Percentiles rank a stretch among this genome's conserved stretches.
Evolutionary conservation across 2,329 filamentous ascomycete species (phyloP).

Genomic region (Microsporum audouinii): DNA sequence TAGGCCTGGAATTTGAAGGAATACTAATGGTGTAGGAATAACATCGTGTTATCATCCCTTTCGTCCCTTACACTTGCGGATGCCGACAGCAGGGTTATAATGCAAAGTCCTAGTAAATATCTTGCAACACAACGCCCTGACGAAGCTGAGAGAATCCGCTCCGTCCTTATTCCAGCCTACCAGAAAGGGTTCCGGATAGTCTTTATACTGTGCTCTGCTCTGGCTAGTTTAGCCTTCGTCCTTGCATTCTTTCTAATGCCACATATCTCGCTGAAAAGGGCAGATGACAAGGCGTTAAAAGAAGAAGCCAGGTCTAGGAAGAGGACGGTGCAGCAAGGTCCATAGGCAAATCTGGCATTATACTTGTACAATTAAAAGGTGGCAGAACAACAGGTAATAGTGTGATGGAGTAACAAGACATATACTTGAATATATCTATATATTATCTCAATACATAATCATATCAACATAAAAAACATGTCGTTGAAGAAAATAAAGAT

Average conservation of each 20-base stretch:
- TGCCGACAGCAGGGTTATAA: conserved; percentile 18
- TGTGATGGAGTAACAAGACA: too few relatives aligned
- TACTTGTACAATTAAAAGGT: background rate
- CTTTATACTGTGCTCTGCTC: conserved; percentile 28
- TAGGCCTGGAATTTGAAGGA: background rate
- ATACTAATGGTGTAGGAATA: conserved; percentile 19
- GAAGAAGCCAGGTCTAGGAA: conserved; percentile 6
- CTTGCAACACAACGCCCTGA: conserved; percentile 19
- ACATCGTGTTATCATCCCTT: conserved; percentile 17
- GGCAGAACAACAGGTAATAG: background rate
- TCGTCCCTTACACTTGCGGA: conserved; percentile 18
- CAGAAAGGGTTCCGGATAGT: conserved; percentile 30
- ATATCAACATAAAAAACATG: background rate
- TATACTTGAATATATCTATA: too few relatives aligned
- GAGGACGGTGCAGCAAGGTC: background rate
- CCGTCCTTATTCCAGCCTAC: conserved; percentile 27
- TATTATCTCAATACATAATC: too few relatives aligned
- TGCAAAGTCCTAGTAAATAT: conserved; percentile 23
- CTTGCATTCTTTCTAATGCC: conserved; percentile 29
- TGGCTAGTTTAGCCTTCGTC: conserved; percentile 27
- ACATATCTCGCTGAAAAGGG: conserved; percentile 21
- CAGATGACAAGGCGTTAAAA: conserved; percentile 10
- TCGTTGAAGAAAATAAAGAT: background rate
- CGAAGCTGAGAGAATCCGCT: conserved; percentile 17
- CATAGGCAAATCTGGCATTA: too few relatives aligned